Evolutionary conservation across 2,329 filamentous ascomycete species (phyloP), one percentile per base, ranked within the genome.

Genomic region (Nemania sp.): DNA sequence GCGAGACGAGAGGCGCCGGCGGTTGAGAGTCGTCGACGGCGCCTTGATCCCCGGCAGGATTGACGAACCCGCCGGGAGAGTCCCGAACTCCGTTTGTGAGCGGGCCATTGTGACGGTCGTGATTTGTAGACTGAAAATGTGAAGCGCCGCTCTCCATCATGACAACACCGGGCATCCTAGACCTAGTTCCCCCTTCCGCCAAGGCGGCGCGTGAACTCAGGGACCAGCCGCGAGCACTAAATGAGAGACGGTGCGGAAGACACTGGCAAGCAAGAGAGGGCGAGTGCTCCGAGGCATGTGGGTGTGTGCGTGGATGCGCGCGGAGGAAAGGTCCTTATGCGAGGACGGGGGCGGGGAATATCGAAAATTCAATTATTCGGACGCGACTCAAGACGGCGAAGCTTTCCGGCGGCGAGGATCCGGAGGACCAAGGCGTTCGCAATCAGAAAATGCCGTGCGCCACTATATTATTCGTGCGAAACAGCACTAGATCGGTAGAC

Each of bases 91-190:
- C 78, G 65, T 77, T 75, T 22, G 77, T 70, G 58, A 74, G 64
- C 35, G 73, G 78, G 65, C 83, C 83, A 74, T 84, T 83, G 70
- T 84, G 81, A 82, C 84, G 84, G 75, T 88, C 85, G 78, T 88
- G 85, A 76, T 88, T 86, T 73, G 84, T 85, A 76, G 83, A 85
- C 75, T 81, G 80, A 73, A 85, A 84, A 76, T 85, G 85, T 76
- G 83, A 82, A 76, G 79, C 80, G 78, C 84, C 85, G 80, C 84
- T 83, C 72, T 88, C 85, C 85, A 87, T 88, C 73, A 82, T 84
- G 80, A 86, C 81, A 74, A 82, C 76, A 74, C 85, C 84, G 70
- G 86, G 85, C 86, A 87, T 87, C 75, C 72, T 76, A 73, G 64
- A 72, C 72, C 70, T 79, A 74, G 54, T 73, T 73, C 73, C 75